phyloP scores from a whole-genome alignment of 441 rosid genomes.

The Adansonia rubrostipa region DNA sequence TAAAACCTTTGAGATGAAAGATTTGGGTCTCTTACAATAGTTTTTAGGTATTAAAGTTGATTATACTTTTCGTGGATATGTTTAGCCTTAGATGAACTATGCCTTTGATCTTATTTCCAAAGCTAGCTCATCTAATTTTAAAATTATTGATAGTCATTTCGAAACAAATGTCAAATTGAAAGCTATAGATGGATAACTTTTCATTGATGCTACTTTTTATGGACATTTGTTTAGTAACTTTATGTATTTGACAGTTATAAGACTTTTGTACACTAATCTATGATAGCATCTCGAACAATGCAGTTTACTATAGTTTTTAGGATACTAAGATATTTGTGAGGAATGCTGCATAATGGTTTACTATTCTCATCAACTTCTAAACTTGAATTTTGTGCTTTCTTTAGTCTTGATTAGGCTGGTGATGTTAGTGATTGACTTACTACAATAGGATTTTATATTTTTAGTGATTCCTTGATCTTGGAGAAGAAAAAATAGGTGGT shows the following conservation, averaged over 20 bases:
- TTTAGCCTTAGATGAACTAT: background rate
- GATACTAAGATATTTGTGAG: background rate
- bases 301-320: background rate
- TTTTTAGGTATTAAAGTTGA: no score
- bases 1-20: no score
- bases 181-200: background rate
- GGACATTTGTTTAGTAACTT: background rate
- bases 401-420: background rate
- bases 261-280: background rate
- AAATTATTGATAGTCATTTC: no score
- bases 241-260: no score
- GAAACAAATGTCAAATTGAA: background rate
- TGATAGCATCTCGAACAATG: background rate
- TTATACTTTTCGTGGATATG: background rate
- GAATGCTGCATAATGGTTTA: background rate
- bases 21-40: no score
- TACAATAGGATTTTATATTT: no score
- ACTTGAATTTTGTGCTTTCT: background rate
- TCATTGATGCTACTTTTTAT: background rate
- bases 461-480: background rate
- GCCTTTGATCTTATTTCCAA: background rate
- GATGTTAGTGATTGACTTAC: background rate
- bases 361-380: background rate
- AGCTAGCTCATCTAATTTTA: no score
- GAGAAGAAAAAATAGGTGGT: background rate